Evolutionary conservation across 1,139 yeast genomes (phyloP).

Genomic region (Suhomyces wounanorum): DNA sequence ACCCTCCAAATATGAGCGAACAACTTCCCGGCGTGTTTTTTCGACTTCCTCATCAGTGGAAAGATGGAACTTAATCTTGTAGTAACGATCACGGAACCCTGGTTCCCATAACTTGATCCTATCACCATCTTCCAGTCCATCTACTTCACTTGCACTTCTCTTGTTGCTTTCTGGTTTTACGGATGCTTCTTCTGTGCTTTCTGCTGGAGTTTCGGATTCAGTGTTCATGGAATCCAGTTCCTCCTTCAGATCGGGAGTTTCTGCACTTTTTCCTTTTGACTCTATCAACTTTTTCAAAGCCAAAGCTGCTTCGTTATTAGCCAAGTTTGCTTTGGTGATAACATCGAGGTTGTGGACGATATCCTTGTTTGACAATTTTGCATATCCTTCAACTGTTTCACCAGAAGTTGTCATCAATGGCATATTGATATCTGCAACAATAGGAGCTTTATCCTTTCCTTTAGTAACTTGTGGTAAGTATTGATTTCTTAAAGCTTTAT

Average conservation of each 20-base stretch:
- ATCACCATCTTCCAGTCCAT: constrained; percentile 39
- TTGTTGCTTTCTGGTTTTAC: constrained; percentile 1
- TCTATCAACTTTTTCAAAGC: constrained; percentile 53
- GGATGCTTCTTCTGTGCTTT: background rate
- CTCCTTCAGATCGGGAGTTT: constrained; percentile 26
- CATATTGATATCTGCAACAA: constrained; percentile 69
- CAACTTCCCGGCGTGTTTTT: constrained; percentile 59
- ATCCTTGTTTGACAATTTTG: constrained; percentile 69
- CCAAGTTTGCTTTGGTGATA: constrained; percentile 74
- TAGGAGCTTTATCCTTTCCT: constrained; percentile 78
- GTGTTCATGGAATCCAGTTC: constrained; percentile 10
- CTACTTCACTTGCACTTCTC: constrained; percentile 1
- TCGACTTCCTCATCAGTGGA: constrained; percentile 57
- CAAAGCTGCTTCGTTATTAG: constrained; percentile 72
- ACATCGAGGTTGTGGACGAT: constrained; percentile 67
- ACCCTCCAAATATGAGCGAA: constrained; percentile 83
- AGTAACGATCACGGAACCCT: constrained; percentile 84
- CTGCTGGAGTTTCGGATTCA: constrained; percentile 1
- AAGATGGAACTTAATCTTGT: constrained; percentile 70
- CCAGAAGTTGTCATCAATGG: constrained; percentile 76
- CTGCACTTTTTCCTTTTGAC: constrained; percentile 28
- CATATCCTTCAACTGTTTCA: constrained; percentile 61
- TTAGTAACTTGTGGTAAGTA: constrained; percentile 47
- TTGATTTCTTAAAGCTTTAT: constrained; percentile 34
- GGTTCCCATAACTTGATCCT: constrained; percentile 78